These are phyloP conservation scores for Blastobotrys apis DNA, from an alignment of 1,139 yeast species.

Conservation along the genomic window DNA sequence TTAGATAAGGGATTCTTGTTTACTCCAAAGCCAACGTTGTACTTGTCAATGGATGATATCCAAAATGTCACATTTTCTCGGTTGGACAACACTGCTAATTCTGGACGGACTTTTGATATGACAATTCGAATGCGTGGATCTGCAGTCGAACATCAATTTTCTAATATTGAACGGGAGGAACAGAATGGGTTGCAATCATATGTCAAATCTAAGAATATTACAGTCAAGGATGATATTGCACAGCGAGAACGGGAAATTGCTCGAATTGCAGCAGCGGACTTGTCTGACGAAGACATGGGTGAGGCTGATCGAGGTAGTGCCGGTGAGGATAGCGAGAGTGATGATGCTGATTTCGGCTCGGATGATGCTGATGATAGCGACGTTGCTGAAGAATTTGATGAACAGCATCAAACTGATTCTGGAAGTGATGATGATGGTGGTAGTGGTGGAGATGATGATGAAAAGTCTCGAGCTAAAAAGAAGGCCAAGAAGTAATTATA, in stretches of 20 bases:
- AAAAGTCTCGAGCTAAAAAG: constrained; percentile 34
- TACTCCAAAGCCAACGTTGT: constrained; percentile 90
- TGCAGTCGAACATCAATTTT: constrained; percentile 73
- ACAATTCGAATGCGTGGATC: constrained; percentile 68
- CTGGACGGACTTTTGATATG: constrained; percentile 89
- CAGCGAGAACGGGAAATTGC: constrained; percentile 79
- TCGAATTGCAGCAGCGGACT: constrained; percentile 68
- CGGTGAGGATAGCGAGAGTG: constrained; percentile 53
- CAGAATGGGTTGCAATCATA: constrained; percentile 73
- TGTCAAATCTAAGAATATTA: constrained; percentile 71
- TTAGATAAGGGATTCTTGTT: constrained; percentile 87
- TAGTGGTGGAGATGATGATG: constrained; percentile 27
- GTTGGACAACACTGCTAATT: constrained; percentile 73
- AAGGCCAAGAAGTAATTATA: constrained; percentile 22
- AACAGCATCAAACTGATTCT: constrained; percentile 54
- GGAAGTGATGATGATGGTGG: constrained; percentile 43
- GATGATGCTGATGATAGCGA: constrained; percentile 67
- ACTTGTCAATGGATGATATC: constrained; percentile 82
- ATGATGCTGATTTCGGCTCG: constrained; percentile 54
- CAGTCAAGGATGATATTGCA: constrained; percentile 83
- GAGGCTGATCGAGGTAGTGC: constrained; percentile 36
- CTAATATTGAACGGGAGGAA: constrained; percentile 86
- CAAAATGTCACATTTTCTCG: constrained; percentile 77
- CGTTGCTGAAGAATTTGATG: constrained; percentile 85
- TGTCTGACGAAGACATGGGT: constrained; percentile 50